These are phyloP conservation scores for Priceomyces medius DNA, from an alignment of 805 yeast genomes.

Conservation along the genomic window DNA sequence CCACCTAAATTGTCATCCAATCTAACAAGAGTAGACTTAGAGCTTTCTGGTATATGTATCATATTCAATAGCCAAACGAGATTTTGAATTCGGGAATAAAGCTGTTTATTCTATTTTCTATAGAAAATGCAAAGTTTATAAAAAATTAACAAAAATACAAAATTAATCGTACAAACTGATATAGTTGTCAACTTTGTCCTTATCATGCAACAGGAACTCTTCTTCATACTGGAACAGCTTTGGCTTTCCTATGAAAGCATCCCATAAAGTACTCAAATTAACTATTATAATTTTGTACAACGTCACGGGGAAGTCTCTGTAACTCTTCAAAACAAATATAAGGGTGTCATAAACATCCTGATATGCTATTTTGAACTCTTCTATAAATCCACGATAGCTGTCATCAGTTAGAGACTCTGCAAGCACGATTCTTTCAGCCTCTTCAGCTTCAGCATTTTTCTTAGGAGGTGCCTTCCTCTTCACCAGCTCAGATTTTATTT, in stretches of 20 bases:
- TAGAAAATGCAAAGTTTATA: not conserved
- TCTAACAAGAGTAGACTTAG: too few relatives aligned
- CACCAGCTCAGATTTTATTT: not conserved
- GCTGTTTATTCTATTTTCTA: not conserved
- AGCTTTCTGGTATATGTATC: too few relatives aligned
- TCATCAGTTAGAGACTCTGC: not conserved
- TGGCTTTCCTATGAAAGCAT: slow-evolving; percentile 64
- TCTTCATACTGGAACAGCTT: slow-evolving; percentile 4
- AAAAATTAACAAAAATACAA: not conserved
- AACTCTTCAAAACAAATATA: slow-evolving; percentile 62
- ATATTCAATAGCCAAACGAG: too few relatives aligned
- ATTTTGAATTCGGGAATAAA: too few relatives aligned
- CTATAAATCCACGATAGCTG: slow-evolving; percentile 17
- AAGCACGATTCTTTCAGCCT: not conserved
- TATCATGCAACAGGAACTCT: slow-evolving; percentile 6
- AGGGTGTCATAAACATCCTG: slow-evolving; percentile 58
- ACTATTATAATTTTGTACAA: slow-evolving; percentile 50
- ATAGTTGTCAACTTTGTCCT: slow-evolving; percentile 3
- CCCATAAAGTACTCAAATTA: slow-evolving; percentile 64
- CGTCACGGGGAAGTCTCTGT: slow-evolving; percentile 66
- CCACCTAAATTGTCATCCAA: too few relatives aligned
- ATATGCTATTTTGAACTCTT: slow-evolving; percentile 52
- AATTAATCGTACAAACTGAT: slow-evolving; percentile 1
- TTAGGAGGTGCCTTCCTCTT: slow-evolving; percentile 4
- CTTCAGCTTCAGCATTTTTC: not conserved